phyloP scores from a whole-genome alignment of 1,284 basidiomycete genomes.

The Ceratobasidium sp. region DNA sequence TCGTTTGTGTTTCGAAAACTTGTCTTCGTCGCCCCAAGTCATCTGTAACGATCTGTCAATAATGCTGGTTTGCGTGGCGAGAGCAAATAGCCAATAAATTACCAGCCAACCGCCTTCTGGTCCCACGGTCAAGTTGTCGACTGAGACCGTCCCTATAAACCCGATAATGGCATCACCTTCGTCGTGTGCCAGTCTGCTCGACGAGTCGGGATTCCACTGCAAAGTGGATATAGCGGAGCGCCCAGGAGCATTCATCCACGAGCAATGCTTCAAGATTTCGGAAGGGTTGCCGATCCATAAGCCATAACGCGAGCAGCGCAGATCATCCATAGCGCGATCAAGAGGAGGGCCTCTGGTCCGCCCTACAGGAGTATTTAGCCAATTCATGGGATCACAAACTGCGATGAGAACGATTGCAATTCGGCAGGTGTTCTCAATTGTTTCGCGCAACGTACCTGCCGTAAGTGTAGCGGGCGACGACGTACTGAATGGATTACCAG shows the following conservation, averaged over 20 bases:
- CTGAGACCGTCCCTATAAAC: background rate
- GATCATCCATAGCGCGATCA: no score
- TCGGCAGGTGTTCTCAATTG: no score
- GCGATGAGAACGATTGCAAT: no score
- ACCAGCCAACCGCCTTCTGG: slow-evolving; percentile 1
- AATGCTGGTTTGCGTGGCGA: no score
- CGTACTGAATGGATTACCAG: no score
- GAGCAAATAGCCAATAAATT: background rate
- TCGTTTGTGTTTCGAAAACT: background rate
- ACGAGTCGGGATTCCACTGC: background rate
- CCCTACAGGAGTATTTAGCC: no score
- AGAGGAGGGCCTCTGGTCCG: no score
- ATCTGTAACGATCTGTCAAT: background rate
- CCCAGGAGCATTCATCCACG: background rate
- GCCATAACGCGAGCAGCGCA: background rate
- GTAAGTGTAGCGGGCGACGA: no score
- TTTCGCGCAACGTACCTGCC: no score
- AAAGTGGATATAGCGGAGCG: background rate
- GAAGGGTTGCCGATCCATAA: background rate
- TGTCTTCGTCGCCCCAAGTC: background rate
- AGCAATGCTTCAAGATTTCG: background rate
- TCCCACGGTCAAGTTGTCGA: background rate
- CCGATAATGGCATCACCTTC: background rate
- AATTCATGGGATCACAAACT: no score
- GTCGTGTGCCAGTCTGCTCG: background rate